These are phyloP conservation scores for Carex arenaria DNA, from an alignment of 202 grass and related monocot genomes.

Conservation along the genomic window DNA sequence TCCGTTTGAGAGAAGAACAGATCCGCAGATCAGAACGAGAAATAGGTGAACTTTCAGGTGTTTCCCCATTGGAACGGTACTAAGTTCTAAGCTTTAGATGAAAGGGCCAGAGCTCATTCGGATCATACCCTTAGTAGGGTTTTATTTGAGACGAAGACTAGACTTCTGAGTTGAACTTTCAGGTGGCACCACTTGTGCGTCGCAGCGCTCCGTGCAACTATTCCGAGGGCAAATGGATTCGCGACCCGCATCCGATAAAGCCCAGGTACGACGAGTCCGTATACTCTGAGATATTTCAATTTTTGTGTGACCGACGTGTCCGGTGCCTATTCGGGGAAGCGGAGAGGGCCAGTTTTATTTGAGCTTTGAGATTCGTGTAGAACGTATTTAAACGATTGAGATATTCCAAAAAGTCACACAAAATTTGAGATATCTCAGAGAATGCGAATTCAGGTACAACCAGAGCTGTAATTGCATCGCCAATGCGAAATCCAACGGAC, in stretches of 20 bases:
- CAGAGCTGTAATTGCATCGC: conserved; percentile 70
- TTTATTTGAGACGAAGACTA: conserved; percentile 47
- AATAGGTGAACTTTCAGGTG: conserved; percentile 20
- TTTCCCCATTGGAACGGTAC: conserved; percentile 24
- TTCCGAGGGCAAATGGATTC: conserved; percentile 54
- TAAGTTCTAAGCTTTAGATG: conserved; percentile 26
- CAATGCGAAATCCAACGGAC: conserved; percentile 51
- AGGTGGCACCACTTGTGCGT: background rate
- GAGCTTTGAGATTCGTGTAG: too few species aligned
- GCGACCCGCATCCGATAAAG: conserved; percentile 12
- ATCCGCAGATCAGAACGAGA: conserved; percentile 28
- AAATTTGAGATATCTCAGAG: too few species aligned
- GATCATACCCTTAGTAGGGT: background rate
- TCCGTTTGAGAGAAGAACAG: conserved; percentile 22
- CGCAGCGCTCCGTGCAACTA: conserved; percentile 42
- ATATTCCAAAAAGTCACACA: too few species aligned
- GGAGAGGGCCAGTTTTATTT: too few species aligned
- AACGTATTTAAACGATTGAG: too few species aligned
- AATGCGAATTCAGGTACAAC: background rate
- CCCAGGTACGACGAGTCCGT: too few species aligned
- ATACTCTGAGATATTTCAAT: too few species aligned
- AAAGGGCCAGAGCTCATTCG: background rate
- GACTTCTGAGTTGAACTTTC: background rate
- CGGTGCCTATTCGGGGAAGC: too few species aligned
- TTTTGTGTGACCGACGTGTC: too few species aligned